Conservation (phyloP, 257 asterid species). For the Paulownia fortunei region DNA sequence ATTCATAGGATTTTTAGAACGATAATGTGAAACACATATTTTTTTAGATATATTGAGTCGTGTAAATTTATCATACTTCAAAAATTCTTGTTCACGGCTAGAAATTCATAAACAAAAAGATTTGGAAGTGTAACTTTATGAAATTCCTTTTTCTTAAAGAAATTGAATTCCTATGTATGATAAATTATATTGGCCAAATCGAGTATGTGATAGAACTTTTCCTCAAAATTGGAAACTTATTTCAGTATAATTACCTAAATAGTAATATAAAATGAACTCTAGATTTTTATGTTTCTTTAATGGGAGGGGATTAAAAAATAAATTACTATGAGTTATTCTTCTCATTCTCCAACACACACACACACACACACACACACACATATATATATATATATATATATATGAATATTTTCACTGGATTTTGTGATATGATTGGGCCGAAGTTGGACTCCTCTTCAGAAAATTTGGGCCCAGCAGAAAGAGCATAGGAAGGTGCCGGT, state of each 20-base stretch:
- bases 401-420: background rate
- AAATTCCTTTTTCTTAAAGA: background rate
- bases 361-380: too few relatives aligned
- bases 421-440: background rate
- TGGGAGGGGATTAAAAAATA: background rate
- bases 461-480: slow-evolving; percentile 12
- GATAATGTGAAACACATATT: background rate
- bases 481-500: slow-evolving; percentile 15
- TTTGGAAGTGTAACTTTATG: background rate
- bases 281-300: background rate
- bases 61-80: background rate
- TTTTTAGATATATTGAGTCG: background rate
- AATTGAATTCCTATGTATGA: background rate
- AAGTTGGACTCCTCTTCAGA: background rate
- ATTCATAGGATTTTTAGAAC: background rate
- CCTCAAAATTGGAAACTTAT: too few relatives aligned
- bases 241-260: background rate
- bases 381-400: too few relatives aligned
- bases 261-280: background rate
- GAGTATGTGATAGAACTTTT: too few relatives aligned
- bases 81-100: too few relatives aligned
- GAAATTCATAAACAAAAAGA: background rate
- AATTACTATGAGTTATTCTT: too few relatives aligned
- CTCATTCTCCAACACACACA: too few relatives aligned
- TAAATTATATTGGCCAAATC: too few relatives aligned